phyloP scores from a whole-genome alignment of 1,284 basidiomycete species.

The Cryptococcus amylolentus region DNA sequence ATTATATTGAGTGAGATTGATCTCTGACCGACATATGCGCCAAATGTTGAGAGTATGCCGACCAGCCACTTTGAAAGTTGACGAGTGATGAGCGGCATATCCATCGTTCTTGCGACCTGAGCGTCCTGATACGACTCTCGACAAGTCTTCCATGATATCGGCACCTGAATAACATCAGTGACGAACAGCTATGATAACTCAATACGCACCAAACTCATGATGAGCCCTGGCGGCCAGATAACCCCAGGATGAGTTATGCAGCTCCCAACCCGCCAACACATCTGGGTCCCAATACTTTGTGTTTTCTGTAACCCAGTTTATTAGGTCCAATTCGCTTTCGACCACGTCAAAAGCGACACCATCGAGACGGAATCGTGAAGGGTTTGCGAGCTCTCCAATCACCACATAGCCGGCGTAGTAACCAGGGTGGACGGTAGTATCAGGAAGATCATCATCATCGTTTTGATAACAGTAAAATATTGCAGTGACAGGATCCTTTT shows the following conservation, averaged over 20 bases:
- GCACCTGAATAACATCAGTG: slow-evolving; percentile 54
- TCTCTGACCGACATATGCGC: slow-evolving; percentile 85
- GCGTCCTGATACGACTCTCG: slow-evolving; percentile 59
- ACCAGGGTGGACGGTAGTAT: slow-evolving; percentile 46
- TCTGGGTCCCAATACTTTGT: slow-evolving; percentile 83
- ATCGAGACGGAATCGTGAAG: slow-evolving; percentile 28
- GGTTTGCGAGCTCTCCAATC: slow-evolving; percentile 46
- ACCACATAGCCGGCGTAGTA: slow-evolving; percentile 62
- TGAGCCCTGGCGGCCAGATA: slow-evolving; percentile 71
- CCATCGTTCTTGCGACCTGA: slow-evolving; percentile 56
- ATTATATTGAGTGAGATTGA: slow-evolving; percentile 73
- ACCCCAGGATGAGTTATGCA: slow-evolving; percentile 86
- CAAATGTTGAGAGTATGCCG: slow-evolving; percentile 89
- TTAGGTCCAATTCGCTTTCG: slow-evolving; percentile 71
- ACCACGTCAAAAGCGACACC: slow-evolving; percentile 59
- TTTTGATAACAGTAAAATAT: slow-evolving; percentile 68
- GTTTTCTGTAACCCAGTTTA: slow-evolving; percentile 74
- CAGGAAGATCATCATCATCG: slow-evolving; percentile 53
- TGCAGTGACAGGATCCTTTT: slow-evolving; percentile 66
- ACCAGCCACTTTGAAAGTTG: slow-evolving; percentile 79
- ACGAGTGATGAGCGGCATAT: slow-evolving; percentile 73
- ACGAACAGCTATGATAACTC: background rate
- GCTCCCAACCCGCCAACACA: slow-evolving; percentile 86
- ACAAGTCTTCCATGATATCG: slow-evolving; percentile 64
- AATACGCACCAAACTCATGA: slow-evolving; percentile 58